These are phyloP conservation scores for Fagopyrum esculentum DNA, from an alignment of 148 eudicot species.

Conservation along the genomic window DNA sequence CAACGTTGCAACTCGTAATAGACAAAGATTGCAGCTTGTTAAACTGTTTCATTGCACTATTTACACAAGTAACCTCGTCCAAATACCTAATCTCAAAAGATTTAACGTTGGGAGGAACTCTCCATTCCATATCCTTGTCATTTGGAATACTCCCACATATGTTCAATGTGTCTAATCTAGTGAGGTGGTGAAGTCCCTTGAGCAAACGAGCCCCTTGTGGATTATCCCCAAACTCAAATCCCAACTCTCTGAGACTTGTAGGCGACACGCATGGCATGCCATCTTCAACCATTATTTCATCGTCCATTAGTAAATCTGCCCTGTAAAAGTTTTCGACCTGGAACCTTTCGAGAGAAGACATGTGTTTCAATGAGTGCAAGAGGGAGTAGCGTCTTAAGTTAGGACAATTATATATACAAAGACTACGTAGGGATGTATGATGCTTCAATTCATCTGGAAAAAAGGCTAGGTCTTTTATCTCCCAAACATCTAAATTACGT, in stretches of 20 bases:
- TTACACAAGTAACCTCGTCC: not conserved
- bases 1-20: not conserved
- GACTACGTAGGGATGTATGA: not conserved
- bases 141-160: not conserved
- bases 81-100: not conserved
- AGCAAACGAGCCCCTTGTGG: not conserved
- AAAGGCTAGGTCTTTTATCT: not conserved
- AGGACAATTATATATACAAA: not conserved
- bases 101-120: not conserved
- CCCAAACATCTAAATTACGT: not conserved
- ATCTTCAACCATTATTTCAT: not conserved
- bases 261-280: not conserved
- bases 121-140: not conserved
- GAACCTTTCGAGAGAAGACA: not conserved
- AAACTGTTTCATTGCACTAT: not conserved
- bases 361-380: not conserved
- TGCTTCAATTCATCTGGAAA: not conserved
- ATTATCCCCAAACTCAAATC: not conserved
- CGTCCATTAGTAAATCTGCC: not conserved
- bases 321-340: accelerated
- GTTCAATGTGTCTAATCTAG: not conserved
- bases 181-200: constrained; percentile 8
- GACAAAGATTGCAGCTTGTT: not conserved
- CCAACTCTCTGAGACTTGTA: not conserved
- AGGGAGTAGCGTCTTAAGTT: not conserved